Base-by-base conservation (phyloP, 2,329 filamentous ascomycete species). In the Calycina herbarum region DNA sequence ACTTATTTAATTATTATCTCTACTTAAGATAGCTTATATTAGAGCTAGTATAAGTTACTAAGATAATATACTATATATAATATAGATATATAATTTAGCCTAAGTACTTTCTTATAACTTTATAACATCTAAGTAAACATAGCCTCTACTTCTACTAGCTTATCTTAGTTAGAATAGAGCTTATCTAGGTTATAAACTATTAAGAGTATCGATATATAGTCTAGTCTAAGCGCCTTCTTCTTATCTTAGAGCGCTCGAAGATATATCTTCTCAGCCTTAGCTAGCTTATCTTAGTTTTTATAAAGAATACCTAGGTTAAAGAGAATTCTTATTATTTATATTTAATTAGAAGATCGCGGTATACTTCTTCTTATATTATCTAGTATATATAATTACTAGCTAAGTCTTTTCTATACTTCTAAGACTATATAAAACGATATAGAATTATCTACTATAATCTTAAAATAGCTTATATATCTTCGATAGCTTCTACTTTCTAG, bases 31-130 rank as follows among this genome's bases (percentile, higher is more conserved):
- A 31, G 29, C 29, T 31, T 31, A 5, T 31, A 5, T 5, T 31
- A 5, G 29, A 31, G 29, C 29, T 5, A 5, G 29, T 38, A 38
- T 38, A 38, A 7, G 10, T 38, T 38, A 8, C 35, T 8, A 38
- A 38, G 35, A 38, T 38, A 7, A 38, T 2, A 38, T 7, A 38
- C 35, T 38, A 8, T 38, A 38, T 38, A 38, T 38, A 38, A 38
- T 38, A 8, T 38, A 38, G 35, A 38, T 38, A 8, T 38, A 38
- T 38, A 8, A 38, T 38, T 38, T 38, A 10, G 45, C 6, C 45
- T 51, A 51, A 51, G 45, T n/a, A 10, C 20, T n/a, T 51, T 13
- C 57, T 74, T 66, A 1, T 65, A 63, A 38, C 72, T 68, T 70
- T 69, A 40, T 56, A 59, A 38, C 54, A 17, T 40, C 24, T 31